phyloP scores from a whole-genome alignment of 106 monocot genomes.

The Ottelia alismoides region DNA sequence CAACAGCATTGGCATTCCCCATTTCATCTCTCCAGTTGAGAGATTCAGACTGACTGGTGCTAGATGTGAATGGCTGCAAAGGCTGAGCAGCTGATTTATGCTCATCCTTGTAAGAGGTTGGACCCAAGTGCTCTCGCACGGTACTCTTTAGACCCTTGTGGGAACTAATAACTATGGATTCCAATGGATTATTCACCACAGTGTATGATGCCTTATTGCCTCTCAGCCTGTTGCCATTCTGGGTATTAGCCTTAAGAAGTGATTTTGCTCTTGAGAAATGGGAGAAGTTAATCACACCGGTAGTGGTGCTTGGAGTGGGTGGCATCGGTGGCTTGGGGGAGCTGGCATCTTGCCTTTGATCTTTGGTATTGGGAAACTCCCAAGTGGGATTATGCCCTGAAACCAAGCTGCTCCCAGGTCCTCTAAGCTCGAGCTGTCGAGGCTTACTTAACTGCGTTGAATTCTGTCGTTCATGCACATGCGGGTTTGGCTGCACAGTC shows the following conservation, averaged over 20 bases:
- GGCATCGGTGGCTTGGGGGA: slow-evolving; percentile 8
- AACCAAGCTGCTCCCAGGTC: slow-evolving; percentile 5
- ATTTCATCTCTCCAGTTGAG: slow-evolving; percentile 6
- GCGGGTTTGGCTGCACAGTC: no score
- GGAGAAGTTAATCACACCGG: slow-evolving; percentile 43
- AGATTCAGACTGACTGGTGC: slow-evolving; percentile 5
- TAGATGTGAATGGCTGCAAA: not conserved
- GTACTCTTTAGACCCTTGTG: slow-evolving; percentile 7
- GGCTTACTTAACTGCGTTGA: not conserved
- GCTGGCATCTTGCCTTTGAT: slow-evolving; percentile 10
- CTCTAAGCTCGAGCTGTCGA: not conserved
- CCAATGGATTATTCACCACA: slow-evolving; percentile 17
- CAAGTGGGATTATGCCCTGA: slow-evolving; percentile 9
- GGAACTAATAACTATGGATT: slow-evolving; percentile 27
- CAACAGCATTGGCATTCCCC: not conserved
- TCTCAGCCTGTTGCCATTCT: slow-evolving; percentile 28
- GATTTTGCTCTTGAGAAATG: slow-evolving; percentile 45
- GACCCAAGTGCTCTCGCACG: not conserved
- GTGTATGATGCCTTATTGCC: slow-evolving; percentile 32
- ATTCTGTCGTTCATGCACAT: no score
- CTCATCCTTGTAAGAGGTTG: slow-evolving; percentile 5
- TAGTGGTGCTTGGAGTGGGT: not conserved
- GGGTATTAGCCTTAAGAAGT: slow-evolving; percentile 25
- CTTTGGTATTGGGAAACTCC: not conserved
- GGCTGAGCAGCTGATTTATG: slow-evolving; percentile 1